Evolutionary conservation across 1,284 basidiomycete genomes (phyloP), one percentile per base, ranked within the genome.

Genomic region (Ustilago hordei): DNA sequence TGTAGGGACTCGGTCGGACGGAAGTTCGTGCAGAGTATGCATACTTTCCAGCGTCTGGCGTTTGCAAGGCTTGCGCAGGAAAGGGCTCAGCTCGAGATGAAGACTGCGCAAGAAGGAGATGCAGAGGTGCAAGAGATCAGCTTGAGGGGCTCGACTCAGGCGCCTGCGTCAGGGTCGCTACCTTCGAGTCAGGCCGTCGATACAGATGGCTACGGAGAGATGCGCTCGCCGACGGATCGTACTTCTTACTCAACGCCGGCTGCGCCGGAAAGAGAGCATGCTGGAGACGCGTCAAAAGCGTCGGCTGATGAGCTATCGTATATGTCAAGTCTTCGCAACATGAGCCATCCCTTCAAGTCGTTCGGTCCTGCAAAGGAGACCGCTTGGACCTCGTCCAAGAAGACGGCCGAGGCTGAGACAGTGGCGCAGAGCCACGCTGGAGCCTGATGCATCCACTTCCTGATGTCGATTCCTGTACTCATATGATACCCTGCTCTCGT

Each of bases 31-130:
- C 91, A 93, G 82, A 88, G 90, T 9, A 89, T 99, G 61, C 98
- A 97, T 86, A 92, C 94, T 81, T 98, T 95, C 85, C 94, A 97
- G 83, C 91, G 94, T 0, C 92, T 94, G 68, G 93, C 94, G 6
- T 86, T 87, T 59, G 76, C 84, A 1, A 75, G 87, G 9, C 75
- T 86, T 28, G 60, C 76, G 9, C 62, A 80, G 55, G 85, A 86
- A 11, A 53, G 75, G n/a, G 61, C 68, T 15, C 70, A 83, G 47
- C 31, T 41, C 3, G 70, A 73, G 19, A 28, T 64, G 54, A 50
- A 59, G 3, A 47, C n/a, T 15, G 48, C 11, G 9, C 23, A 45
- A 3, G 61, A 2, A 31, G 56, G 55, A 1, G 36, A 35, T 17
- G 55, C 15, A 9, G 64, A 73, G 8, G 70, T 58, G 48, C 70